Base-by-base conservation (phyloP, 306 rosid genomes). In the Nissolia schottii region DNA sequence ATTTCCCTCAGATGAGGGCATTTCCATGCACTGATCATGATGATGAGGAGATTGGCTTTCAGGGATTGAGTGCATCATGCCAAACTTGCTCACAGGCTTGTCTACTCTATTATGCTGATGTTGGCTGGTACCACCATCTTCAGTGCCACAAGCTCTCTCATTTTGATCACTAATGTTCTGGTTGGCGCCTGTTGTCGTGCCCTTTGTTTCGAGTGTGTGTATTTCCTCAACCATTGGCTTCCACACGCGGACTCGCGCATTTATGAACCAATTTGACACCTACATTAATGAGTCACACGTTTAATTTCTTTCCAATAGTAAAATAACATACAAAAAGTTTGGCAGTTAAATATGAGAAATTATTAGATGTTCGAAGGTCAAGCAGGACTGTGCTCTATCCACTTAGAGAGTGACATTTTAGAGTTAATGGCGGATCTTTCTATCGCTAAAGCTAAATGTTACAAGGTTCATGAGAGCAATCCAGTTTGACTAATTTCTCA, bases 141-240 rank as follows among this genome's bases (percentile, higher is more conserved):
- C 85, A 0, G 58, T 43, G 34, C 59, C 66, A 27, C 66, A 65
- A 22, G 80, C 69, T 41, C 57, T 81, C 31, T 77, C 91, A 19
- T 71, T 78, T 12, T n/a, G n/a, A n/a, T 40, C 64, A 48, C 58
- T 49, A 18, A 59, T 22, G 19, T 61, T 74, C 49, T 67, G 86
- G 31, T 59, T 75, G 6, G 61, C 19, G 53, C 80, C 82, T 1
- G 78, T 60, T 1, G 72, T 68, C 27, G 71, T 14, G 79, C 86
- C 91, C 78, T 86, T 86, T 9, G 92, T 87, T 63, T 94, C 99
- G 0, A 94, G 96, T 81, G 46, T 82, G 85, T 94, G 96, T 83
- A 94, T 89, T 83, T 94, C 99, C 68, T 94, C 99, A 49, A 94
- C 99, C 99, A 94, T 91, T 2, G 99, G 97, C 77, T 94, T 94